Evolutionary conservation across 1,139 yeast species (phyloP).

Genomic region (Protomyces gravidus): DNA sequence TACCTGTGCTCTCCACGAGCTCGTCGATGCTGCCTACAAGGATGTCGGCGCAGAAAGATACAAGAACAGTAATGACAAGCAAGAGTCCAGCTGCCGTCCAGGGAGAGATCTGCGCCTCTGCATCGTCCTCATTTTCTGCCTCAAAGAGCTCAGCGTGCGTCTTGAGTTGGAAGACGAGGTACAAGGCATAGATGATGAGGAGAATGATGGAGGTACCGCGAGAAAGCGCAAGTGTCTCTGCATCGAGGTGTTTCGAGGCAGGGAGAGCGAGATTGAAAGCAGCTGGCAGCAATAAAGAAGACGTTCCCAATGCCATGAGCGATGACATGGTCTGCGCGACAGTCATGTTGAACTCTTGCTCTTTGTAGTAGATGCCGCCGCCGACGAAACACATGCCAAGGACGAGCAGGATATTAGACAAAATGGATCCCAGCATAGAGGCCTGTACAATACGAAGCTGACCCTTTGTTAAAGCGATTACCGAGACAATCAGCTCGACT

Average conservation of each 20-base stretch:
- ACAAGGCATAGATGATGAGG: conserved; percentile 68
- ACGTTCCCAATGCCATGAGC: conserved; percentile 82
- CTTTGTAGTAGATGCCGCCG: conserved; percentile 83
- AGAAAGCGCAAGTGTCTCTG: conserved; percentile 68
- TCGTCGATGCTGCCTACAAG: conserved; percentile 89
- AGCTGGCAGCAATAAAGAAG: conserved; percentile 88
- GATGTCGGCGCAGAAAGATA: conserved; percentile 87
- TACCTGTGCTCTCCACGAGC: conserved; percentile 74
- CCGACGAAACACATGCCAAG: conserved; percentile 90
- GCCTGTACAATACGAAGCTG: conserved; percentile 92
- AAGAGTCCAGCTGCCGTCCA: conserved; percentile 43
- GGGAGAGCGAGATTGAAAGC: conserved; percentile 82
- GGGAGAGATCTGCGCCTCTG: conserved; percentile 29
- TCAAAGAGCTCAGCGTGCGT: conserved; percentile 63
- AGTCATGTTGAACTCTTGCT: conserved; percentile 87
- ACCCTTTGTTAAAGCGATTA: conserved; percentile 79
- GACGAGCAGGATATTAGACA: conserved; percentile 80
- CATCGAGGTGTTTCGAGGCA: conserved; percentile 39
- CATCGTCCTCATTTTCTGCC: conserved; percentile 34
- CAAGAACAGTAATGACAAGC: conserved; percentile 64
- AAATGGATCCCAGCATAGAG: conserved; percentile 89
- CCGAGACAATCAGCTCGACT: conserved; percentile 83
- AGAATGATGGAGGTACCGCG: conserved; percentile 82
- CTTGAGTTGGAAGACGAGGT: conserved; percentile 77
- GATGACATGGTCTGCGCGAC: conserved; percentile 98